Base-by-base conservation (phyloP, 441 rosid species). In the Brassica hybrid region DNA sequence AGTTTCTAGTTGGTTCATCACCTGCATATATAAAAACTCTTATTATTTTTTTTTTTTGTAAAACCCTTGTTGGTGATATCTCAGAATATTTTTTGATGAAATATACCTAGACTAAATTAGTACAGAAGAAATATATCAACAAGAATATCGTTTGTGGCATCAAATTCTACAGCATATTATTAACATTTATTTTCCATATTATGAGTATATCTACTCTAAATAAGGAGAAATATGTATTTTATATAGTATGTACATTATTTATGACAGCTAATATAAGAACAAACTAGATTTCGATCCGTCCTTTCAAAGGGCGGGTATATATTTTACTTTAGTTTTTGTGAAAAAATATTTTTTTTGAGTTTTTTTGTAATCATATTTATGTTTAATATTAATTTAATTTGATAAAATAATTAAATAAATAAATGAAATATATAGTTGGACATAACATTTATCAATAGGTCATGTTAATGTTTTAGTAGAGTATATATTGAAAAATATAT, bases 1-100 rank as follows among this genome's bases (percentile, higher is more conserved):
- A 0, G 16, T 21, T 30, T 90, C 94, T n/a, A 81, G 34, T 1
- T 73, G 17, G 2, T n/a, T 16, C 32, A 21, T 14, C 21, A 61
- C 4, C 73, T 71, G 8, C 18, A 67, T 21, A 25, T 36, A 4
- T 18, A 30, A 54, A 50, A 23, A 7, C 36, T 45, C 10, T 6
- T 6, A 14, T 32, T 6, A 6, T 2, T 3, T 27, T 27, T 27
- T 17, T 25, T 27, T 27, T 27, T 27, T 27, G 5, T 52, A 58
- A 7, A 11, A 12, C 32, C 32, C 32, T 5, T 16, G 11, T 48
- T 14, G 52, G 6, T 25, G 54, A 41, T 1, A 69, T 69, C 5
- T 19, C 0, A 69, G 23, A 21, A 48, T 65, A 65, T 1, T 18
- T 65, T 9, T 65, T 9, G 1, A 18, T 10, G 5, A 41, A 56